A percentile compares a stretch with the other conserved stretches of the same genome.
phyloP scores from a whole-genome alignment of 2,329 filamentous ascomycete species.

The Trichothecium roseum region DNA sequence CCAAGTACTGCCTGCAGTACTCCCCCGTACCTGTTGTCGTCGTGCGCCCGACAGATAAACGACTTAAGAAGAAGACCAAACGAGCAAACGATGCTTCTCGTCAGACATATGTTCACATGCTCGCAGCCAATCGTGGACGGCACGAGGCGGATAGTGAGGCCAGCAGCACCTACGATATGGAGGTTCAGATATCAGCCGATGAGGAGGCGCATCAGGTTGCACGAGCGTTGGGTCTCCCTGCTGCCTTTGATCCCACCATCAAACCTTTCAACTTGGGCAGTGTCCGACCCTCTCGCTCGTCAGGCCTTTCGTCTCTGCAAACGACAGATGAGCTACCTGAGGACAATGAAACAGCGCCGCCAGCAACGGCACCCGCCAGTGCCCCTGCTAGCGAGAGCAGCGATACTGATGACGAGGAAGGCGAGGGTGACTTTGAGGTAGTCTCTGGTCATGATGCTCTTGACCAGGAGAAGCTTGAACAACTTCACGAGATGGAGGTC shows the following conservation, averaged over 20 bases:
- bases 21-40: conserved; percentile 90
- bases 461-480: conserved; percentile 36
- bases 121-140: conserved; percentile 50
- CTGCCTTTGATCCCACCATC: conserved; percentile 52
- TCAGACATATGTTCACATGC: conserved; percentile 67
- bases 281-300: conserved; percentile 5
- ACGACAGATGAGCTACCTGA: conserved; percentile 8
- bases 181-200: conserved; percentile 43
- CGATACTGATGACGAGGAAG: conserved; percentile 29
- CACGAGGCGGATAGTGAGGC: conserved; percentile 49
- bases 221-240: conserved; percentile 50
- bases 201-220: conserved; percentile 57
- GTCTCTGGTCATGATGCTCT: conserved; percentile 31
- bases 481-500: conserved; percentile 49
- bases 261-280: conserved; percentile 36
- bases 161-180: conserved; percentile 42
- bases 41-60: conserved; percentile 76
- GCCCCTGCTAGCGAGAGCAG: conserved; percentile 19
- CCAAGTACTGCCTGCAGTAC: conserved; percentile 90
- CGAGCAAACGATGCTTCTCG: conserved; percentile 65
- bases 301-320: neutral
- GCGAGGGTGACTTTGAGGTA: conserved; percentile 33
- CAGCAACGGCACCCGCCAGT: neutral
- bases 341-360: conserved; percentile 2
- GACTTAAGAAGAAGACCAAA: conserved; percentile 83